Percentiles rank a stretch among this genome's conserved stretches.
phyloP scores from a whole-genome alignment of 2,329 filamentous ascomycete genomes.

The Tolypocladium nubicola region DNA sequence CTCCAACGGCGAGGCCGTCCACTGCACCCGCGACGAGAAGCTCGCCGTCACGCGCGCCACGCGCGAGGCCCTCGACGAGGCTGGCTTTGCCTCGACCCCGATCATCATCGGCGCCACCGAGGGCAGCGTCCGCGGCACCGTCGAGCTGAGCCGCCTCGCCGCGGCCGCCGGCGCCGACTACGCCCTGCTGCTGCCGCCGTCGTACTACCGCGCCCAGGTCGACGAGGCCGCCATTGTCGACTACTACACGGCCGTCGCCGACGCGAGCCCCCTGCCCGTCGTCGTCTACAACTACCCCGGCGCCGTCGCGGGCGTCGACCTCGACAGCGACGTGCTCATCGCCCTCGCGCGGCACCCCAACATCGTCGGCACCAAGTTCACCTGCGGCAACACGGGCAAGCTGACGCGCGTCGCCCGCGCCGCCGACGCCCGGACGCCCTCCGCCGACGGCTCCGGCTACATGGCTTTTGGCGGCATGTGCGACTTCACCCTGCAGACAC shows the following conservation, averaged over 20 bases:
- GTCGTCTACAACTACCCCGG: constrained; percentile 89
- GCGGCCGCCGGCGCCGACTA: constrained; percentile 66
- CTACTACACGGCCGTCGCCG: constrained; percentile 67
- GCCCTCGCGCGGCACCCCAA: constrained; percentile 70
- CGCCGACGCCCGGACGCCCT: constrained; percentile 59
- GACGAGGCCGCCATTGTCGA: constrained; percentile 63
- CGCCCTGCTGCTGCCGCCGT: constrained; percentile 67
- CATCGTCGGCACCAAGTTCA: constrained; percentile 85
- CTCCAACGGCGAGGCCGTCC: constrained; percentile 82
- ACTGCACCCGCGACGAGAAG: constrained; percentile 72
- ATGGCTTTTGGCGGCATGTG: constrained; percentile 83
- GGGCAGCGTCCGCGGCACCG: constrained; percentile 70
- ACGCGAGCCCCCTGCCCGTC: constrained; percentile 64
- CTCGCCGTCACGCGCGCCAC: constrained; percentile 64
- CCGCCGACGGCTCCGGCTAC: constrained; percentile 51
- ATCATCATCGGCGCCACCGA: constrained; percentile 77
- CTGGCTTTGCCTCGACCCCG: constrained; percentile 64
- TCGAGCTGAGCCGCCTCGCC: constrained; percentile 60
- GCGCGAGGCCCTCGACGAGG: constrained; percentile 70
- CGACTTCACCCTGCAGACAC: constrained; percentile 77
- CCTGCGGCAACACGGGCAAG: constrained; percentile 83
- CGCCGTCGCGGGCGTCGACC: constrained; percentile 75
- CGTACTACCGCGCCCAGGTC: constrained; percentile 71
- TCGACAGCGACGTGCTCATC: constrained; percentile 82
- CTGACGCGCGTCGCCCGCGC: constrained; percentile 70